Evolutionary conservation across 1,139 yeast species (phyloP), one percentile per base, ranked within the genome.

Genomic region (Geotrichum restrictum): DNA sequence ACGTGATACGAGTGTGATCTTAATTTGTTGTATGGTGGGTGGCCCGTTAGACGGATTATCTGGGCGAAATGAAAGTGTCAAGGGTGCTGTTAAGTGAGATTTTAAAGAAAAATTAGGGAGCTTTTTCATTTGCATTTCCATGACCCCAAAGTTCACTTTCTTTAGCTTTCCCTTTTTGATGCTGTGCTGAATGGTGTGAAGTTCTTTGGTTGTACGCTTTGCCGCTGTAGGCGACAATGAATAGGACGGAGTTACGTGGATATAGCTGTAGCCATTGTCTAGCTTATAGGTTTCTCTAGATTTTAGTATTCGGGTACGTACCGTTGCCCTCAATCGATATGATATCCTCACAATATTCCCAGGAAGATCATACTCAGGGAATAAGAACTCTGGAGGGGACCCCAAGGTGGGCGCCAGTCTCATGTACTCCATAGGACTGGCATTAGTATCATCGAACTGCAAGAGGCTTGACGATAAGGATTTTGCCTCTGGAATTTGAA

Each of bases 331-430:
- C 34, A 47, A 18, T 10, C 45, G 19, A 18, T 47, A 47, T 2
- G 36, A n/a, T 8, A 47, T 31, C 18, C 50, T 29, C 14, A 45
- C 50, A 13, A 22, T 40, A 8, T 40, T 47, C 16, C 38, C 44
- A 19, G 42, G 42, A 22, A 47, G 29, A 32, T 47, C 50, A 3
- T 19, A 24, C 2, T 19, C 21, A 11, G 45, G 18, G n/a, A 18
- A 24, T 5, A 18, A 14, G 19, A 47, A 37, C 33, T 47, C 50
- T 19, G 50, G 45, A 8, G 50, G 50, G 3, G 50, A 31, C 0
- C 50, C 50, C 14, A 47, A 7, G 6, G 45, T 39, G 14, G 50
- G 50, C 3, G 50, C 40, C 13, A 47, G 24, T n/a, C 50, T 32
- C 33, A 39, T 39, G 32, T 39, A 37, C 16, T 14, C 24, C 29